These are phyloP conservation scores for Colletotrichum phormii DNA, from an alignment of 2,329 filamentous ascomycete genomes.

Conservation along the genomic window DNA sequence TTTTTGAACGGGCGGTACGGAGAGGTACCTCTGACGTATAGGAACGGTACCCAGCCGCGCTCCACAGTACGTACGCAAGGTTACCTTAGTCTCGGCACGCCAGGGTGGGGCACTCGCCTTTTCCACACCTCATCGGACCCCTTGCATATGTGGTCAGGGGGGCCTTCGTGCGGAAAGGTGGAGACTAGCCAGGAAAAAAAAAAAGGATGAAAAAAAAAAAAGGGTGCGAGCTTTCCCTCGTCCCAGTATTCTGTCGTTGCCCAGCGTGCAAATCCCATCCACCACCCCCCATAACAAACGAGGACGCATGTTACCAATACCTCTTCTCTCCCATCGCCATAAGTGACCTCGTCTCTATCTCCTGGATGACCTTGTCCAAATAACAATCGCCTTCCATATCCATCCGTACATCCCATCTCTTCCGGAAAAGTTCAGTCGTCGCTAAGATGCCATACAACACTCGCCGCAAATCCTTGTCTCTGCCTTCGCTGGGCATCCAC, in stretches of 20 bases:
- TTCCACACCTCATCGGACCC: not conserved
- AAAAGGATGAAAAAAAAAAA: not conserved
- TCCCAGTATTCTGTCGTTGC: conserved; percentile 11
- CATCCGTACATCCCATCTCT: not conserved
- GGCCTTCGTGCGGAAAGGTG: not conserved
- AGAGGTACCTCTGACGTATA: too few species aligned
- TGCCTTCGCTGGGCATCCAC: conserved; percentile 93
- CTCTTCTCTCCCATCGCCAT: not conserved
- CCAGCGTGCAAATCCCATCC: not conserved
- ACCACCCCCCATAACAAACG: not conserved
- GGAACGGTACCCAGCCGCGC: too few species aligned
- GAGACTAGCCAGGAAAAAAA: not conserved
- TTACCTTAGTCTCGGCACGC: not conserved
- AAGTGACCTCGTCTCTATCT: not conserved
- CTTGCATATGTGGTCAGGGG: not conserved
- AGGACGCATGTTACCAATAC: not conserved
- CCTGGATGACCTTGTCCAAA: not conserved
- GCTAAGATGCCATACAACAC: conserved; percentile 90
- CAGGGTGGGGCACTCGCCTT: not conserved
- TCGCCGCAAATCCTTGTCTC: conserved; percentile 92
- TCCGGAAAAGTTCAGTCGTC: not conserved
- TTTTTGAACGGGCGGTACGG: not conserved
- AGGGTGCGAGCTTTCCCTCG: conserved; percentile 1
- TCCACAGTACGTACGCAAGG: not conserved
- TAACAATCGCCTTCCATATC: not conserved